Evolutionary conservation across 2,329 filamentous ascomycete species (phyloP).

Genomic region (Aspergillus glaucus): DNA sequence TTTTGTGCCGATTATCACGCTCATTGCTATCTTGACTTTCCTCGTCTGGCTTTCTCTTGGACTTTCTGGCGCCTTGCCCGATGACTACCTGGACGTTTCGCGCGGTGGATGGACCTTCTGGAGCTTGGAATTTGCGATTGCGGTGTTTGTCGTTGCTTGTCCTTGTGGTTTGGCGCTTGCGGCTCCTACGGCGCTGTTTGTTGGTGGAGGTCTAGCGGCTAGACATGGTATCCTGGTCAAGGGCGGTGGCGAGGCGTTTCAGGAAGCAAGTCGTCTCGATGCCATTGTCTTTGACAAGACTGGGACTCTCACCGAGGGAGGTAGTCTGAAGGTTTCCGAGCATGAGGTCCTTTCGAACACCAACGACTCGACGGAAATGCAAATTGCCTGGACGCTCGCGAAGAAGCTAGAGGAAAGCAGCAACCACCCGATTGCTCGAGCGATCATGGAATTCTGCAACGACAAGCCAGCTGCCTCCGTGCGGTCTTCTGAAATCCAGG

Average conservation of each 20-base stretch:
- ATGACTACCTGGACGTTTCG: constrained; percentile 46
- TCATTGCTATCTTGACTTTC: constrained; percentile 43
- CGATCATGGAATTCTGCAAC: constrained; percentile 47
- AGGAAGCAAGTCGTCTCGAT: constrained; percentile 71
- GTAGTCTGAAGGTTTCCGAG: constrained; percentile 52
- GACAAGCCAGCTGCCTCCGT: constrained; percentile 20
- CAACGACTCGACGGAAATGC: constrained; percentile 25
- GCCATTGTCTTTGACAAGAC: constrained; percentile 87
- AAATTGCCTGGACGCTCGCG: constrained; percentile 41
- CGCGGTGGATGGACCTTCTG: constrained; percentile 48
- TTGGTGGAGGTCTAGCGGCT: constrained; percentile 72
- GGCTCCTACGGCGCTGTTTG: constrained; percentile 81
- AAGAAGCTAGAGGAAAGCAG: constrained; percentile 53
- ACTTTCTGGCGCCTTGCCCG: constrained; percentile 36
- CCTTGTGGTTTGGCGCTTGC: constrained; percentile 78
- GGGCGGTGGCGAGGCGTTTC: constrained; percentile 78
- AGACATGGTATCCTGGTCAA: constrained; percentile 75
- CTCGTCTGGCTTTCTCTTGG: constrained; percentile 43
- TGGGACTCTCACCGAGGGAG: constrained; percentile 67
- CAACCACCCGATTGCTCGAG: constrained; percentile 54
- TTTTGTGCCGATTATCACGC: constrained; percentile 45
- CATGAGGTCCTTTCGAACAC: constrained; percentile 34
- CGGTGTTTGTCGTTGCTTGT: constrained; percentile 81
- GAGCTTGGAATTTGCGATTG: constrained; percentile 63
- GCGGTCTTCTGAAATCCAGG: constrained; percentile 40